phyloP scores from a whole-genome alignment of 768 basidiomycete species.

The Mycena rosella region DNA sequence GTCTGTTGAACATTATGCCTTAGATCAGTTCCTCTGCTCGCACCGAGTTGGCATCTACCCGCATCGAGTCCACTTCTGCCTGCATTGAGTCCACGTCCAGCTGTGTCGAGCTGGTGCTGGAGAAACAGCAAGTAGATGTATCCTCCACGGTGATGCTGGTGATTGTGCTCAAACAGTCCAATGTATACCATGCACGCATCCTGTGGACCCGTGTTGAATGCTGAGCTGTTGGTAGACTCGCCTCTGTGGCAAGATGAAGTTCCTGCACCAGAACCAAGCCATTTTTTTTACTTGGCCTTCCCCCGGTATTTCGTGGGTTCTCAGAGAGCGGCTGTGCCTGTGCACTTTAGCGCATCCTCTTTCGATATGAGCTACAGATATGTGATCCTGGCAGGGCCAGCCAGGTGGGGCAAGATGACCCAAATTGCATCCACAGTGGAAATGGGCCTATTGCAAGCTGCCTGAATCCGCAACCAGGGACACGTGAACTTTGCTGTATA shows the following conservation, averaged over 20 bases:
- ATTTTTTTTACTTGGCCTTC: slow-evolving; percentile 15
- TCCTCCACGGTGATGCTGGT: neutral
- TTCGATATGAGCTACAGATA: neutral
- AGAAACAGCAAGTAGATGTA: slow-evolving; percentile 2
- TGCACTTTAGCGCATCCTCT: neutral
- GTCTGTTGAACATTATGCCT: neutral
- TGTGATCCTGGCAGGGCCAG: slow-evolving; percentile 10
- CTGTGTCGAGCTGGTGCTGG: neutral
- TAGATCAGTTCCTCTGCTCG: slow-evolving; percentile 16
- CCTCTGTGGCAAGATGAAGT: neutral
- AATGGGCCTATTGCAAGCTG: too few species aligned
- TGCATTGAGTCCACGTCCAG: too few species aligned
- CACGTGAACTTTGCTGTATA: too few species aligned
- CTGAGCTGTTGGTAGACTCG: too few species aligned
- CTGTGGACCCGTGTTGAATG: neutral
- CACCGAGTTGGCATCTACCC: too few species aligned
- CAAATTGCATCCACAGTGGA: too few species aligned
- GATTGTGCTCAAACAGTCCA: slow-evolving; percentile 2
- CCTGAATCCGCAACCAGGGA: too few species aligned
- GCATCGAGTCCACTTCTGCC: too few species aligned
- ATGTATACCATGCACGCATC: neutral
- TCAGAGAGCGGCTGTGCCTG: neutral
- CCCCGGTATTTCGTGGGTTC: slow-evolving; percentile 11
- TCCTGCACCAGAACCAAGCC: neutral
- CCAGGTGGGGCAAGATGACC: slow-evolving; percentile 14